Evolutionary conservation across 257 asterid genomes (phyloP).

Genomic region (Solanum tacnaense): DNA sequence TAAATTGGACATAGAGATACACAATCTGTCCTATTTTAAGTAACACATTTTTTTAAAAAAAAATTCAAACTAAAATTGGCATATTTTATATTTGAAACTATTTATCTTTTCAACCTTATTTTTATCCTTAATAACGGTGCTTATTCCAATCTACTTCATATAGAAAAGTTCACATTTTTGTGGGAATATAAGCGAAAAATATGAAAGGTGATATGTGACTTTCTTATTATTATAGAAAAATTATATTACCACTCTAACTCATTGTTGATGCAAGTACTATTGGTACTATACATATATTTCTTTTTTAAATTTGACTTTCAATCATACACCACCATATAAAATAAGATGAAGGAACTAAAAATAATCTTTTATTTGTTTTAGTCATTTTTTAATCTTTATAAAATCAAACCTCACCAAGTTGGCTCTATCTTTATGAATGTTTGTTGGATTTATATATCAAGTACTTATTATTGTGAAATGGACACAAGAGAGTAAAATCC

Average conservation of each 20-base stretch:
- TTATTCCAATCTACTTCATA: not conserved
- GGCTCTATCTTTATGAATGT: not conserved
- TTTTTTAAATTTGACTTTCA: not conserved
- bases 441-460: not conserved
- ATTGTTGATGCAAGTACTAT: not conserved
- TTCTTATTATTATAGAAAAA: not conserved
- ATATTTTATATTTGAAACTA: not conserved
- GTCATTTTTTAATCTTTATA: not conserved
- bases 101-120: not conserved
- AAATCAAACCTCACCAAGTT: not conserved
- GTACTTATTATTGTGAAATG: not conserved
- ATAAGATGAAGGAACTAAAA: not conserved
- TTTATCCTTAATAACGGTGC: not conserved
- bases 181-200: not conserved
- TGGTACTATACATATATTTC: not conserved
- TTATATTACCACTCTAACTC: not conserved
- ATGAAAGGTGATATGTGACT: not conserved
- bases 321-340: not conserved
- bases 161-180: not conserved
- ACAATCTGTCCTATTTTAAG: not conserved
- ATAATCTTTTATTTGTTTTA: not conserved
- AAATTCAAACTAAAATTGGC: too few species aligned
- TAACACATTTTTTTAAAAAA: too few species aligned
- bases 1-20: not conserved
- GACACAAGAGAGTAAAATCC: constrained; percentile 5